Conservation (phyloP, 352 stramenopile genomes). For the Phytophthora idaei region DNA sequence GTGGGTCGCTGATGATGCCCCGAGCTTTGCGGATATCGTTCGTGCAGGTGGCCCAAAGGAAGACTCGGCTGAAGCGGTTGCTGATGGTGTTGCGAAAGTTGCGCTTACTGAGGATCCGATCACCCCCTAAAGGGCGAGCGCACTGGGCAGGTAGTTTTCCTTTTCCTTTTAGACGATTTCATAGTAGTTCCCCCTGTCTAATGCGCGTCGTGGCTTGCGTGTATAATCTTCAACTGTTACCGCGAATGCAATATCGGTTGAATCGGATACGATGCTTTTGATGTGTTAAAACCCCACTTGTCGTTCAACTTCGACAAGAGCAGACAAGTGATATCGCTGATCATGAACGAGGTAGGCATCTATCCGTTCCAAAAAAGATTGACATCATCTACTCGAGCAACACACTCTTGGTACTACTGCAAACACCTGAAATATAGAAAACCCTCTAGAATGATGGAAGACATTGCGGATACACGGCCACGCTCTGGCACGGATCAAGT, state of each 20-base stretch:
- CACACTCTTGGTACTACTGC: too few relatives aligned
- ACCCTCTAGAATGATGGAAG: neutral
- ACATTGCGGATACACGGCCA: constrained; percentile 7
- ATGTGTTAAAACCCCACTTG: neutral
- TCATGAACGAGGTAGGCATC: too few relatives aligned
- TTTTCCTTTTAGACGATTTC: constrained; percentile 22
- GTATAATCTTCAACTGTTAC: neutral
- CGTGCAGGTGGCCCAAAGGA: constrained; percentile 19
- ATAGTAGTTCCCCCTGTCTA: constrained; percentile 13
- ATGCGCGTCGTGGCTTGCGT: neutral
- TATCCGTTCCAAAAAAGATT: too few relatives aligned
- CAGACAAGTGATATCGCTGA: too few relatives aligned
- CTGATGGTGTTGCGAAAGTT: constrained; percentile 30
- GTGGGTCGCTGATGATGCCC: constrained; percentile 66
- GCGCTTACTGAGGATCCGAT: constrained; percentile 16
- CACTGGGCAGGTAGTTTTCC: constrained; percentile 31
- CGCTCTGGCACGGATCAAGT: constrained; percentile 13
- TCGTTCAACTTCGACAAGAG: too few relatives aligned
- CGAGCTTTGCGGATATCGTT: constrained; percentile 63
- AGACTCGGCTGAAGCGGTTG: constrained; percentile 7
- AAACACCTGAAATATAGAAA: too few relatives aligned
- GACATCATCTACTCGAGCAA: too few relatives aligned
- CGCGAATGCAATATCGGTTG: neutral
- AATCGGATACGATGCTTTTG: neutral
- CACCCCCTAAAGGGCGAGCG: constrained; percentile 17